These are phyloP conservation scores for Tetrapisispora namnaoensis DNA, from an alignment of 805 yeast species.

Conservation along the genomic window DNA sequence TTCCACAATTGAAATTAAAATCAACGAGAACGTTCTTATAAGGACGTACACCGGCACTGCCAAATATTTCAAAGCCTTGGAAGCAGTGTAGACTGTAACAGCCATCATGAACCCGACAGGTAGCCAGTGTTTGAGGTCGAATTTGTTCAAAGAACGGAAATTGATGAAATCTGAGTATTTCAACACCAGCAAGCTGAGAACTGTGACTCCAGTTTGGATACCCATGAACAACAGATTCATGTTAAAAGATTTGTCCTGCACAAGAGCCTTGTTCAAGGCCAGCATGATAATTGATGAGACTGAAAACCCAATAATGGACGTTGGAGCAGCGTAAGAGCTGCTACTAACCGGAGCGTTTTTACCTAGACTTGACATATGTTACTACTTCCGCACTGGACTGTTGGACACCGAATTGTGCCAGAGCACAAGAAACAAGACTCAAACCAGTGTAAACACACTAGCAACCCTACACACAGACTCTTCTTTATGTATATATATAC, in stretches of 20 bases:
- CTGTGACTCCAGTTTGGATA: slow-evolving; percentile 80
- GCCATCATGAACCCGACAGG: slow-evolving; percentile 88
- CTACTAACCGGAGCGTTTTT: background rate
- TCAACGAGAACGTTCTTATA: slow-evolving; percentile 94
- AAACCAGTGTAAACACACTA: no score
- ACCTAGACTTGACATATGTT: background rate
- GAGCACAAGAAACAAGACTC: no score
- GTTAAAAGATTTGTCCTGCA: slow-evolving; percentile 53
- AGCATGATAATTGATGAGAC: slow-evolving; percentile 89
- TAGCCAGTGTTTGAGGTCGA: slow-evolving; percentile 91
- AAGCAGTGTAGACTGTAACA: slow-evolving; percentile 89
- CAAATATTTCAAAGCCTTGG: slow-evolving; percentile 86
- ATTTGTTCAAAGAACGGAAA: slow-evolving; percentile 74
- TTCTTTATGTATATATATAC: no score
- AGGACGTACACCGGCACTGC: slow-evolving; percentile 95
- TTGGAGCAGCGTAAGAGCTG: slow-evolving; percentile 27
- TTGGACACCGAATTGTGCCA: no score
- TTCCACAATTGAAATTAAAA: slow-evolving; percentile 96
- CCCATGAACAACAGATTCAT: slow-evolving; percentile 83
- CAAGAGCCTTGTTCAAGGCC: slow-evolving; percentile 84
- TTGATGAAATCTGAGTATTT: slow-evolving; percentile 69
- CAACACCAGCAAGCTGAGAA: slow-evolving; percentile 58
- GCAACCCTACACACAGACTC: no score
- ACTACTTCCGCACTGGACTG: no score
- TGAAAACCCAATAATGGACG: slow-evolving; percentile 72